phyloP scores from a whole-genome alignment of 2,329 filamentous ascomycete genomes.

The Alternaria arborescens region DNA sequence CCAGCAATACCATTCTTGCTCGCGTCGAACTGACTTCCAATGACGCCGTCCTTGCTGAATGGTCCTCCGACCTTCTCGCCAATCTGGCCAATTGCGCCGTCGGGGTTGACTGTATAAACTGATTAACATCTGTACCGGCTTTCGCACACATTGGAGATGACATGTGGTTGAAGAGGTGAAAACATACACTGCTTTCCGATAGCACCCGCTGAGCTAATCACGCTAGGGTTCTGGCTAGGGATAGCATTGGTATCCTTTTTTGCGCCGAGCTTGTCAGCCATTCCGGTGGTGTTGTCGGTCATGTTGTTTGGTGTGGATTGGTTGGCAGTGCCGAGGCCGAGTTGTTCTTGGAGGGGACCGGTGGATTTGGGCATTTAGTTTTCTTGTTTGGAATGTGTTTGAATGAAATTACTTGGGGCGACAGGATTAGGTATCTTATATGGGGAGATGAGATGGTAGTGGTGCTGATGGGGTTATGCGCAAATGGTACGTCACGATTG shows the following conservation, averaged over 20 bases:
- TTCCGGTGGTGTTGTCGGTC: constrained; percentile 32
- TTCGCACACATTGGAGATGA: rapidly evolving
- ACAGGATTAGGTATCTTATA: background rate
- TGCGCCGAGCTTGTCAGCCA: constrained; percentile 40
- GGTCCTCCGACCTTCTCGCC: constrained; percentile 60
- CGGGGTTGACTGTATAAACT: constrained; percentile 50
- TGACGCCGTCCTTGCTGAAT: constrained; percentile 58
- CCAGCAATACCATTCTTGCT: constrained; percentile 63
- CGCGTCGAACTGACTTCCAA: constrained; percentile 66
- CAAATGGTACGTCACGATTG: constrained; percentile 16
- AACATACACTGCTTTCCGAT: constrained; percentile 61
- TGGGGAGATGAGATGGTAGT: background rate
- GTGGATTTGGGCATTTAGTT: constrained; percentile 35
- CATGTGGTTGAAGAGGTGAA: background rate
- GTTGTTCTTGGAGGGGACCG: constrained; percentile 31
- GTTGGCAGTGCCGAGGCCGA: constrained; percentile 23
- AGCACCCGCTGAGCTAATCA: constrained; percentile 60
- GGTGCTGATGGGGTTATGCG: background rate
- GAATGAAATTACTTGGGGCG: background rate
- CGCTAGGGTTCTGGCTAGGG: constrained; percentile 44
- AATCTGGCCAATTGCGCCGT: constrained; percentile 61
- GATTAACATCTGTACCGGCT: background rate
- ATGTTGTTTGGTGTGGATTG: constrained; percentile 24
- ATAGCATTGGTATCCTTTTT: constrained; percentile 44
- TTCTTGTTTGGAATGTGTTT: background rate